Evolutionary conservation across 139 green algal species (phyloP), one percentile per base, ranked within the genome.

Genomic region (Monoraphidium neglectum): DNA sequence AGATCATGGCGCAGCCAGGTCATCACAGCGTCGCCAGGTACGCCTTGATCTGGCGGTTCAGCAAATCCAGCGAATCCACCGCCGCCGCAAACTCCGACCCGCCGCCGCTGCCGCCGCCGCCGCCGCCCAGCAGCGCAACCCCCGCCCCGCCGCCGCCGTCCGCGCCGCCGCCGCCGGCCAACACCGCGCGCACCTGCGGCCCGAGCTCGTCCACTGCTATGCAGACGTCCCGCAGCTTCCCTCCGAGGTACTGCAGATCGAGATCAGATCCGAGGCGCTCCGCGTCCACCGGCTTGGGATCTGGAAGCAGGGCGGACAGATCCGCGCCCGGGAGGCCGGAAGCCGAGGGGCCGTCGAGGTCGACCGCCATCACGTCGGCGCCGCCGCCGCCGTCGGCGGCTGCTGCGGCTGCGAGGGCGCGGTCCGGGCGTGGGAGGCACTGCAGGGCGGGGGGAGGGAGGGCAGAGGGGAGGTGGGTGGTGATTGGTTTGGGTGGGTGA

Each of bases 401-500:
- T 1, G 24, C 74, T 35, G n/a, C 75, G 18, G 37, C 62, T 37
- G 26, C 46, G 35, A 70, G 65, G 49, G 43, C 49, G 32, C 56
- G 76, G 15, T 74, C 40, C 1, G 81, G 81, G n/a, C 76, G 78
- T 26, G 68, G 75, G 33, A 85, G 54, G 72, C 67, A 89, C 63
- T 83, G 78, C 65, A 80, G 35, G 33, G 80, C 82, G 63, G 80
- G 82, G 53, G 79, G 64, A 2, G 37, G 63, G 4, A 84, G 61
- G 53, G n/a, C n/a, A n/a, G n/a, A n/a, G n/a, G n/a, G n/a, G n/a
- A n/a, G n/a, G n/a, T n/a, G n/a, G n/a, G n/a, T n/a, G n/a, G n/a
- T n/a, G n/a, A n/a, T n/a, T n/a, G n/a, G n/a, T n/a, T n/a, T n/a
- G n/a, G n/a, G n/a, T n/a, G n/a, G n/a, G n/a, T n/a, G n/a, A n/a